phyloP scores from a whole-genome alignment of 495 filamentous ascomycete species.

The Paragyromitra xinjiangensis region DNA sequence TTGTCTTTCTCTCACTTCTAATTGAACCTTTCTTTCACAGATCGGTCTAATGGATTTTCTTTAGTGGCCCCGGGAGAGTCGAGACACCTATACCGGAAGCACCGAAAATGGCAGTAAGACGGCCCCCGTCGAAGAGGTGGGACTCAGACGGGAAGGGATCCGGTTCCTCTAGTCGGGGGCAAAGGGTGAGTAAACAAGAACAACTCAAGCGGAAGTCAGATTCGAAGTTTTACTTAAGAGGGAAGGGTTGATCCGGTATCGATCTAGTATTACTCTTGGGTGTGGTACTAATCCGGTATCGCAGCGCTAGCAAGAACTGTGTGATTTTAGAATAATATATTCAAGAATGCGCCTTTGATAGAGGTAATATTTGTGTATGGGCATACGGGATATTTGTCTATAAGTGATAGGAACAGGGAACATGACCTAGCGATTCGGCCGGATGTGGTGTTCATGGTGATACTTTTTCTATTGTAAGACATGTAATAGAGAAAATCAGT shows the following conservation, averaged over 20 bases:
- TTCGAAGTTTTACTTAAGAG: slow-evolving; percentile 1
- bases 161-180: not conserved
- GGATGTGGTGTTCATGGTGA: not conserved
- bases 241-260: not conserved
- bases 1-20: slow-evolving; percentile 30
- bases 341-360: not conserved
- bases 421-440: not conserved
- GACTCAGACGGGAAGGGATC: not conserved
- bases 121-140: not conserved
- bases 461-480: not conserved
- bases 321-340: not conserved
- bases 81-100: not conserved
- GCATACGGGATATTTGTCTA: not conserved
- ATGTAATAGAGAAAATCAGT: not conserved
- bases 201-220: not conserved
- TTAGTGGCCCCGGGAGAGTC: slow-evolving; percentile 24
- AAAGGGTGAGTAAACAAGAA: not conserved
- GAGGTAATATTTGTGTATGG: not conserved
- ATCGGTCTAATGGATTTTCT: slow-evolving; percentile 2
- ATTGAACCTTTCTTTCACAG: not conserved
- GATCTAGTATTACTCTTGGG: not conserved
- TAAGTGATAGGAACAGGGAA: not conserved
- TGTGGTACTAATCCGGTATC: not conserved
- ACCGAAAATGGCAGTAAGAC: not conserved
- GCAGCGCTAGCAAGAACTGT: not conserved